Percentiles rank a stretch among this genome's conserved stretches.
Conservation (phyloP, 1,284 basidiomycete species). For the Ustilago loliicola region DNA sequence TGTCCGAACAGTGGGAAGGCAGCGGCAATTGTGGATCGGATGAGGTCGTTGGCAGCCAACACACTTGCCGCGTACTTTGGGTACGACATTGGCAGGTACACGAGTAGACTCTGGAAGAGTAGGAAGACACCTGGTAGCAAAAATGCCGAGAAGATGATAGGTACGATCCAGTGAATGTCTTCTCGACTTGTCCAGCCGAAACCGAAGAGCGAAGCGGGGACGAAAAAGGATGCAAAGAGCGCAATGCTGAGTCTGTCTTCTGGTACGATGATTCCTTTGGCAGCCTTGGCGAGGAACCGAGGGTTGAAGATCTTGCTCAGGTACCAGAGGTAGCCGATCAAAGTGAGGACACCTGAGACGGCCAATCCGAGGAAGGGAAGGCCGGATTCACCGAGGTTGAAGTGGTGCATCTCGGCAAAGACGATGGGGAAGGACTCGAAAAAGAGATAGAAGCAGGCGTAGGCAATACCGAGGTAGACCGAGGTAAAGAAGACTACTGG, state of each 20-base stretch:
- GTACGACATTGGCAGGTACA: constrained; percentile 50
- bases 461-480: constrained; percentile 31
- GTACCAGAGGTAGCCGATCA: constrained; percentile 46
- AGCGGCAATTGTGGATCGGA: constrained; percentile 40
- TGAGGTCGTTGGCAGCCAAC: constrained; percentile 42
- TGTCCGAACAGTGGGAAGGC: constrained; percentile 52
- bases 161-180: constrained; percentile 61
- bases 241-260: constrained; percentile 68
- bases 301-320: constrained; percentile 42
- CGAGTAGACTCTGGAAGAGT: constrained; percentile 52
- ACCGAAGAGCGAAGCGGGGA: constrained; percentile 75
- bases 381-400: constrained; percentile 51
- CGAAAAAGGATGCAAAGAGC: constrained; percentile 78
- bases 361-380: constrained; percentile 52
- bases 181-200: constrained; percentile 58
- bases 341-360: constrained; percentile 23
- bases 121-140: constrained; percentile 51
- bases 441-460: constrained; percentile 33
- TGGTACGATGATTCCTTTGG: constrained; percentile 73
- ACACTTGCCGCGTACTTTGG: constrained; percentile 42
- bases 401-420: constrained; percentile 48
- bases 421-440: constrained; percentile 54
- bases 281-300: constrained; percentile 39
- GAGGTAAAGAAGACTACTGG: constrained; percentile 46
- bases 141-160: constrained; percentile 41